phyloP scores from a whole-genome alignment of 2,329 filamentous ascomycete species.

The Eurotiales sp. region DNA sequence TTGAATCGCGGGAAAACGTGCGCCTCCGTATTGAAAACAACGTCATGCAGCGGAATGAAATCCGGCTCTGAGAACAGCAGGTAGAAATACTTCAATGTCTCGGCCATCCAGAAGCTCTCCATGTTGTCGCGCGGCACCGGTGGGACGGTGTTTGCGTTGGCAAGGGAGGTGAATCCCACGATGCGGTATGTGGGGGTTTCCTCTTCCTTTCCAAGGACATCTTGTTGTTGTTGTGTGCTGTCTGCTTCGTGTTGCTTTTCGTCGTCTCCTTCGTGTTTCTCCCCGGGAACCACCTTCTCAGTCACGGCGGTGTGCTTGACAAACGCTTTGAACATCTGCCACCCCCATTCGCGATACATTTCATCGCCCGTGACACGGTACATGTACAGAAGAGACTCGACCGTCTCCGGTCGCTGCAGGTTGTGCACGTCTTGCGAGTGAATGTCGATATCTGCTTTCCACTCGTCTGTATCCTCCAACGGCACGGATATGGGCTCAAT shows the following conservation, averaged over 20 bases:
- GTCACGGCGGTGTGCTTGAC: conserved; percentile 77
- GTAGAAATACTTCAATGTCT: conserved; percentile 97
- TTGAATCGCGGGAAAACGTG: conserved; percentile 87
- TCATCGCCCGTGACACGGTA: conserved; percentile 93
- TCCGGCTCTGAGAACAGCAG: conserved; percentile 84
- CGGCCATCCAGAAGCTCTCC: conserved; percentile 98
- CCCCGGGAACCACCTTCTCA: conserved; percentile 50
- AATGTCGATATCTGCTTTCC: conserved; percentile 76
- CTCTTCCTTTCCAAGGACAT: not conserved
- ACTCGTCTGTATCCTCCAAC: conserved; percentile 40
- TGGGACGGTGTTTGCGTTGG: conserved; percentile 69
- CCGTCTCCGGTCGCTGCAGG: conserved; percentile 88
- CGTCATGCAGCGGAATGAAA: conserved; percentile 75
- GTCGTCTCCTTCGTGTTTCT: conserved; percentile 18
- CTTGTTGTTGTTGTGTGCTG: not conserved
- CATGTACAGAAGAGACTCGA: conserved; percentile 98
- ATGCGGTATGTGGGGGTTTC: conserved; percentile 23
- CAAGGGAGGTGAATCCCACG: conserved; percentile 73
- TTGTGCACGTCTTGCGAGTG: conserved; percentile 86
- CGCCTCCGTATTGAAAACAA: conserved; percentile 95
- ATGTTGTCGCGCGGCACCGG: conserved; percentile 78
- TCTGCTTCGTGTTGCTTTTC: not conserved
- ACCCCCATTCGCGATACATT: conserved; percentile 92
- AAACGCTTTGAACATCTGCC: conserved; percentile 96
- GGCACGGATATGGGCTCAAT: conserved; percentile 32